Evolutionary conservation across 495 filamentous ascomycete species (phyloP).

Genomic region (Xylaria telfairii): DNA sequence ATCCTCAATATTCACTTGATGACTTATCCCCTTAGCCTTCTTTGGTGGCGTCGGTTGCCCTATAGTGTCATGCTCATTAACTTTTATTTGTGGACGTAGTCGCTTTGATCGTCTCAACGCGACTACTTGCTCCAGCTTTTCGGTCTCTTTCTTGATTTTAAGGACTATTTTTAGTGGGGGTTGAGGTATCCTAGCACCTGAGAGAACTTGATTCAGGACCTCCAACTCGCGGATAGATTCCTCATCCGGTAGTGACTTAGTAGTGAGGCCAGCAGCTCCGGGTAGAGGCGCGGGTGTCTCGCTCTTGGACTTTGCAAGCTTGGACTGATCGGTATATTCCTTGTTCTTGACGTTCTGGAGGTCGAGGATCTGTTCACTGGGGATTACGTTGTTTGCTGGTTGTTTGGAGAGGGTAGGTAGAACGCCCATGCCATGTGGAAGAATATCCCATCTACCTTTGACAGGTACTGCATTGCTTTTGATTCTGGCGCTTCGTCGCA

Average conservation of each 20-base stretch:
- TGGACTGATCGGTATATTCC: not conserved
- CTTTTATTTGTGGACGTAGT: not conserved
- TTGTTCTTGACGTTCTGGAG: not conserved
- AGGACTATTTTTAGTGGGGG: not conserved
- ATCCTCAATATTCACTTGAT: not conserved
- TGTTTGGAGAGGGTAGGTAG: slow-evolving; percentile 12
- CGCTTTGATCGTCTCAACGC: slow-evolving; percentile 23
- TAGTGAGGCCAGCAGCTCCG: not conserved
- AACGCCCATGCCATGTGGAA: slow-evolving; percentile 51
- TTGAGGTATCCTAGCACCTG: not conserved
- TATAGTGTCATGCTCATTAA: not conserved
- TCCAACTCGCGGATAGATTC: not conserved
- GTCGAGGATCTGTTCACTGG: not conserved
- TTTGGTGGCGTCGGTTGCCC: not conserved
- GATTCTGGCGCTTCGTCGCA: slow-evolving; percentile 14
- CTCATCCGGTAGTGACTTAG: not conserved
- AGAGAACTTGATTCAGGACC: not conserved
- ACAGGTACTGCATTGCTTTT: slow-evolving; percentile 30
- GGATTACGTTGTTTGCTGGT: not conserved
- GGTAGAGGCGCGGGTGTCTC: not conserved
- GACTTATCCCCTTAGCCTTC: not conserved
- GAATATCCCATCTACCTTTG: slow-evolving; percentile 40
- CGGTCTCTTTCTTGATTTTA: not conserved
- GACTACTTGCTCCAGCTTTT: not conserved
- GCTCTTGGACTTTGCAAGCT: not conserved